Evolutionary conservation across 305 asterid genomes (phyloP).

Genomic region (Plantago coronopus): DNA sequence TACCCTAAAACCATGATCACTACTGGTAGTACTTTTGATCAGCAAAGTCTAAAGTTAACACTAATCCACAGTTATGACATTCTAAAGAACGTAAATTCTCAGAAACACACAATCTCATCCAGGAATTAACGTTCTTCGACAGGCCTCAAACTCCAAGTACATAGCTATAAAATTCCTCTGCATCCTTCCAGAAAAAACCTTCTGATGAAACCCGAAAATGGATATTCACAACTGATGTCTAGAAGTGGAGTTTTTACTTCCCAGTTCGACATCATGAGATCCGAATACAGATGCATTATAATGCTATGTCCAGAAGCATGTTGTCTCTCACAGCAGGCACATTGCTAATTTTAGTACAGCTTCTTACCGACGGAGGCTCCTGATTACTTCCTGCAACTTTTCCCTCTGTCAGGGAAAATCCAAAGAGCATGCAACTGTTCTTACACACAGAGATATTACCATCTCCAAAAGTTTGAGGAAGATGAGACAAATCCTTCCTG

Average conservation of each 20-base stretch:
- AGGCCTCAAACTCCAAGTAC: no score
- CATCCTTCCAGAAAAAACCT: no score
- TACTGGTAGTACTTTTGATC: neutral
- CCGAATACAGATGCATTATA: conserved; percentile 22
- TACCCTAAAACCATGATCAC: neutral
- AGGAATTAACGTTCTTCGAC: no score
- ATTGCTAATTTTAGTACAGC: conserved; percentile 45
- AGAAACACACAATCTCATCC: neutral
- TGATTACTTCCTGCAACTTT: conserved; percentile 4
- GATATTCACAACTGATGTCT: no score
- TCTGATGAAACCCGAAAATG: no score
- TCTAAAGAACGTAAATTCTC: neutral
- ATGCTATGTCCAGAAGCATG: conserved; percentile 68
- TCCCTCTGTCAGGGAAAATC: conserved; percentile 5
- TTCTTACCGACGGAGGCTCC: conserved; percentile 34
- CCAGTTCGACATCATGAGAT: neutral
- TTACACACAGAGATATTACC: neutral
- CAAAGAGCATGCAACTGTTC: conserved; percentile 14
- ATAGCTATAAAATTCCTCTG: no score
- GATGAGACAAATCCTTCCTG: neutral
- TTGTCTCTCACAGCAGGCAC: conserved; percentile 59
- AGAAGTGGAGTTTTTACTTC: neutral
- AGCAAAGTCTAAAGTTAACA: neutral
- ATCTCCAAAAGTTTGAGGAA: neutral
- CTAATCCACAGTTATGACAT: neutral